Evolutionary conservation across 768 basidiomycete species (phyloP).

Genomic region (Panaeolus papilionaceus): DNA sequence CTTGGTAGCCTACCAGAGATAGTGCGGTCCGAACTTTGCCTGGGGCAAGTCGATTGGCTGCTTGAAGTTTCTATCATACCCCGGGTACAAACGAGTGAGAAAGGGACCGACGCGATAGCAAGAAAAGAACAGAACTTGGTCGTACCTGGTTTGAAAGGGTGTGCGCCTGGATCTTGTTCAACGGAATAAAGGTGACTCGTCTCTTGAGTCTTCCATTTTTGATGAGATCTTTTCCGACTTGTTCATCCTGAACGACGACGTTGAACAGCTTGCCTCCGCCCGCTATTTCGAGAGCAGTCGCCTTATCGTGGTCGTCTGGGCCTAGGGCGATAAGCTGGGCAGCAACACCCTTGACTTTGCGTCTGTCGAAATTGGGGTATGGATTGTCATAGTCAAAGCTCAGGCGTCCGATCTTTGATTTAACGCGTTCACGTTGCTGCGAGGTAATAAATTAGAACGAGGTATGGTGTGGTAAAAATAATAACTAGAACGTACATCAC

Average conservation of each 20-base stretch:
- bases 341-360: constrained; percentile 90
- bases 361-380: constrained; percentile 78
- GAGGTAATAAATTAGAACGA: constrained; percentile 1
- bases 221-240: constrained; percentile 84
- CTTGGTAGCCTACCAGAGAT: constrained; percentile 83
- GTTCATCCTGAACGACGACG: constrained; percentile 92
- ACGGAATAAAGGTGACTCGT: constrained; percentile 91
- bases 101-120: background rate
- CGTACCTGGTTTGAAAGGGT: constrained; percentile 51
- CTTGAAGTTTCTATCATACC: constrained; percentile 70
- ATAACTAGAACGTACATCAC: constrained; percentile 59
- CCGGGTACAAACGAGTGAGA: background rate
- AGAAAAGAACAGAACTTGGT: constrained; percentile 16
- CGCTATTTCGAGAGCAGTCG: constrained; percentile 92
- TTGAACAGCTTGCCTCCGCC: constrained; percentile 92
- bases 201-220: constrained; percentile 77
- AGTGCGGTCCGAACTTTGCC: constrained; percentile 87
- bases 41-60: constrained; percentile 73
- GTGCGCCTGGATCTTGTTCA: constrained; percentile 86
- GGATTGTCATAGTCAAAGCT: constrained; percentile 88
- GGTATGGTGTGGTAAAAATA: background rate
- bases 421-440: constrained; percentile 73
- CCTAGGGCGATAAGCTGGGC: constrained; percentile 86
- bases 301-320: constrained; percentile 71
- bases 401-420: constrained; percentile 65